Evolutionary conservation across 768 basidiomycete species (phyloP), one percentile per base, ranked within the genome.

Genomic region (Melanogaster broomeanus): DNA sequence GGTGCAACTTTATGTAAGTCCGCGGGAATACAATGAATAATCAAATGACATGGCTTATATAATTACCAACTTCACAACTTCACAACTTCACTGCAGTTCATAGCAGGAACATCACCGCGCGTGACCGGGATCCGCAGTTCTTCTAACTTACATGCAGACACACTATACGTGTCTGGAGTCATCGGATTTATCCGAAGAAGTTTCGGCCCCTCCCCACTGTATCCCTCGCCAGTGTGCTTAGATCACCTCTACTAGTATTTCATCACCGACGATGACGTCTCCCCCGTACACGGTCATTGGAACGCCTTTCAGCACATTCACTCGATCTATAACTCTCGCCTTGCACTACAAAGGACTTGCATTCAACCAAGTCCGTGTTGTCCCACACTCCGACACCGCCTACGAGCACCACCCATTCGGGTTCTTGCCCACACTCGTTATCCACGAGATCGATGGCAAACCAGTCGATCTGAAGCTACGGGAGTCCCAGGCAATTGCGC

Each of bases 231-330:
- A n/a, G n/a, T 22, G 35, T 37, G 9, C 16, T 27, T 16, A 16
- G 19, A n/a, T 8, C 18, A 42, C 38, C 16, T 31, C 4, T 40
- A n/a, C n/a, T n/a, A n/a, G n/a, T n/a, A 9, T 51, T 21, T 21
- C 16, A 41, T 39, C 40, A 31, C 30, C 30, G 13, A 28, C 39
- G 40, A 66, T 69, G 66, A 15, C 45, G 9, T 48, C 54, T 16
- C 57, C 56, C 48, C 52, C 42, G 16, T 64, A 61, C 40, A 69
- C 67, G 12, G 39, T 69, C 57, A 57, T 69, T 25, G 67, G 67
- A 18, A 69, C 67, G 0, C 69, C 67, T 13, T 69, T 59, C 37
- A 70, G 69, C 44, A 69, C 69, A 1, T 69, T 67, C 38, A 69
- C 67, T 8, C 67, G 67, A 16, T 33, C 69, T 28, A 58, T 69